A percentile compares a stretch with the other conserved stretches of the same genome.
Conservation (phyloP, 2,329 filamentous ascomycete genomes). For the Graphilbum ipis-grandicollis region DNA sequence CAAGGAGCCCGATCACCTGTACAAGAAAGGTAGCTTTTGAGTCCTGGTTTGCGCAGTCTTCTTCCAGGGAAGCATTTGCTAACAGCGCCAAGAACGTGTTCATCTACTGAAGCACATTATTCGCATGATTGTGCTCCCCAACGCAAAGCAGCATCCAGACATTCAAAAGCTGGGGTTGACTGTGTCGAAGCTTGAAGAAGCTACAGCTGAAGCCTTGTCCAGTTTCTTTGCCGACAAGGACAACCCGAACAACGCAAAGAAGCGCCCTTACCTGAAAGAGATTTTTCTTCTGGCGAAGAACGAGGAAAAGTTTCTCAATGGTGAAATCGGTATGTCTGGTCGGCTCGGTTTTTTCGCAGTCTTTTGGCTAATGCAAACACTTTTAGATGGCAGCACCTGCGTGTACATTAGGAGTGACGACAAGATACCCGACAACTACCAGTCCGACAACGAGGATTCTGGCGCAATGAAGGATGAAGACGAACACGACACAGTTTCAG, state of each 20-base stretch:
- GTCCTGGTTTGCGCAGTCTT: not conserved
- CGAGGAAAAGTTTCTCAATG: slow-evolving; percentile 37
- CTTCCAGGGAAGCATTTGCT: slow-evolving; percentile 2
- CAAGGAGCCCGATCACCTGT: slow-evolving; percentile 57
- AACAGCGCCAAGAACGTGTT: slow-evolving; percentile 32
- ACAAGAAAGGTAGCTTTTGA: slow-evolving; percentile 37
- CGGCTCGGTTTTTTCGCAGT: too few relatives aligned
- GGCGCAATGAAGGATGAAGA: slow-evolving; percentile 24
- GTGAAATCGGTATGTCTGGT: slow-evolving; percentile 45
- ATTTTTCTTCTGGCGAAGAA: slow-evolving; percentile 42
- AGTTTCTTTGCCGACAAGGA: slow-evolving; percentile 41
- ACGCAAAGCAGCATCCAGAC: slow-evolving; percentile 28
- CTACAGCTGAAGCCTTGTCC: slow-evolving; percentile 39
- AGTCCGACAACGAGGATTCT: slow-evolving; percentile 27
- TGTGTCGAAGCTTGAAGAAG: slow-evolving; percentile 38
- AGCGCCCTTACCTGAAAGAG: slow-evolving; percentile 38
- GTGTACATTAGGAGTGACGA: slow-evolving; percentile 36
- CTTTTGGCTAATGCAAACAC: too few relatives aligned
- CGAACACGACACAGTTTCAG: slow-evolving; percentile 16
- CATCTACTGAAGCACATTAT: slow-evolving; percentile 42
- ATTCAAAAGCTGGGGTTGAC: slow-evolving; percentile 35
- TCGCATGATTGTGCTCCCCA: slow-evolving; percentile 35
- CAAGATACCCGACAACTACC: slow-evolving; percentile 27
- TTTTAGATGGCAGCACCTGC: slow-evolving; percentile 26
- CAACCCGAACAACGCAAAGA: slow-evolving; percentile 31